Percentiles rank a stretch among this genome's conserved stretches.
phyloP scores from a whole-genome alignment of 2,329 filamentous ascomycete genomes.

The Sporothrix dimorphospora region DNA sequence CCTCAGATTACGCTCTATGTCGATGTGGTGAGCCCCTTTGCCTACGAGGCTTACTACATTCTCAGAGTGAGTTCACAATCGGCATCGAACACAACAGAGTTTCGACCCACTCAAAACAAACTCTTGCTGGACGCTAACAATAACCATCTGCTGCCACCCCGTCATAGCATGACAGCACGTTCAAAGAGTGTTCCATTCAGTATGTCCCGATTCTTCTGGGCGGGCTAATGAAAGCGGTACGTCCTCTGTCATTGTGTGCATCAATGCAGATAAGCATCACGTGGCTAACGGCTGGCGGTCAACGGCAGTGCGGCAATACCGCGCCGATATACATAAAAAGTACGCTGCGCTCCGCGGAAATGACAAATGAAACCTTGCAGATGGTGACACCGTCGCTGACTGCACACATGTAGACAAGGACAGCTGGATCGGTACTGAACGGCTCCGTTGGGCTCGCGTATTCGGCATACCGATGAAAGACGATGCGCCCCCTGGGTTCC shows the following conservation, averaged over 20 bases:
- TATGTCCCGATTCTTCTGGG: slow-evolving; percentile 47
- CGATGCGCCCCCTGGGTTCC: slow-evolving; percentile 42
- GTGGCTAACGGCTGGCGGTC: neutral
- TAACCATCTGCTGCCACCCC: neutral
- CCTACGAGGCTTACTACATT: slow-evolving; percentile 45
- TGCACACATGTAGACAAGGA: slow-evolving; percentile 43
- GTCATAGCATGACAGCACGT: slow-evolving; percentile 40
- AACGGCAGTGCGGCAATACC: slow-evolving; percentile 41
- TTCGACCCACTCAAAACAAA: too few relatives aligned
- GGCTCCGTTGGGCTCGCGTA: slow-evolving; percentile 41
- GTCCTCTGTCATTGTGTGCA: neutral
- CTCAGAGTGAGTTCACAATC: slow-evolving; percentile 40
- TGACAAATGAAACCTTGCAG: neutral
- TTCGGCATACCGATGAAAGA: slow-evolving; percentile 44
- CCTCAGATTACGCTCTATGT: slow-evolving; percentile 46
- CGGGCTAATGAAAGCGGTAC: slow-evolving; percentile 45
- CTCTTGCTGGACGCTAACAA: neutral
- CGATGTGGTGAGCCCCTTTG: slow-evolving; percentile 47
- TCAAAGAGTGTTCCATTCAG: slow-evolving; percentile 40
- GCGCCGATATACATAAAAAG: slow-evolving; percentile 45
- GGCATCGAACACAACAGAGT: neutral
- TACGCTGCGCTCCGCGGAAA: slow-evolving; percentile 30
- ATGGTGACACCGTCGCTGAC: neutral
- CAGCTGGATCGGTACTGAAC: slow-evolving; percentile 43
- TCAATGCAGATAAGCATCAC: neutral